Percentiles rank a stretch among this genome's conserved stretches.
Evolutionary conservation across 768 basidiomycete species (phyloP).

Genomic region (Terana coerulea): DNA sequence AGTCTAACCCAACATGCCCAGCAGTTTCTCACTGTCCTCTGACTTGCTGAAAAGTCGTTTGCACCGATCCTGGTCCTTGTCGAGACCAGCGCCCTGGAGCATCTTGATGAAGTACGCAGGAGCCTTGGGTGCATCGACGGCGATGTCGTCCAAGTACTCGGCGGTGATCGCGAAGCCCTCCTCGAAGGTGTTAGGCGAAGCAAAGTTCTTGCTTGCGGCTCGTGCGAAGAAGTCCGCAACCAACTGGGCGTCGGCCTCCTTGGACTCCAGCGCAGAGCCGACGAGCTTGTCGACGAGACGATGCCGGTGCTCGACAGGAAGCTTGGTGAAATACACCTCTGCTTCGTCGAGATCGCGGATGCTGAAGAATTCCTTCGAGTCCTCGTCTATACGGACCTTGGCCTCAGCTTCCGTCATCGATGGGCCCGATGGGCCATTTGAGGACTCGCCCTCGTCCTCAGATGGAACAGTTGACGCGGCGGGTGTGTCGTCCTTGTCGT

Average conservation of each 20-base stretch:
- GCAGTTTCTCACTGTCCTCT: conserved; percentile 54
- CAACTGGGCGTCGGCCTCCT: conserved; percentile 74
- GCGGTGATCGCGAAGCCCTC: conserved; percentile 66
- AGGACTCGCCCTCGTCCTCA: conserved; percentile 34
- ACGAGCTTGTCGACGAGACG: conserved; percentile 75
- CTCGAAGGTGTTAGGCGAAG: conserved; percentile 61
- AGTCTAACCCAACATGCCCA: conserved; percentile 52
- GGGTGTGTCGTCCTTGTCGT: conserved; percentile 35
- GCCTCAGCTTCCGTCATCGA: conserved; percentile 67
- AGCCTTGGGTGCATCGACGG: conserved; percentile 88
- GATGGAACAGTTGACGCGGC: conserved; percentile 47
- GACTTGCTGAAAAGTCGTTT: conserved; percentile 59
- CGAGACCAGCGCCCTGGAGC: conserved; percentile 63
- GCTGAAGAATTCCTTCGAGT: conserved; percentile 82
- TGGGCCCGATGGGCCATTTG: conserved; percentile 19
- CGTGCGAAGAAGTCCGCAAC: conserved; percentile 72
- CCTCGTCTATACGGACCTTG: conserved; percentile 73
- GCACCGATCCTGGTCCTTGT: conserved; percentile 52
- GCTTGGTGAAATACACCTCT: conserved; percentile 75
- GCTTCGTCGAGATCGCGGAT: conserved; percentile 85
- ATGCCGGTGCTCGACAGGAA: conserved; percentile 62
- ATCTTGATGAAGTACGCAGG: conserved; percentile 72
- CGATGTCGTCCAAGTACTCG: conserved; percentile 83
- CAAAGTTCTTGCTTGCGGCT: conserved; percentile 56
- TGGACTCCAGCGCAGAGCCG: conserved; percentile 68